These are phyloP conservation scores for Heracleum sosnowskyi DNA, from an alignment of 129 eudicot species.

Conservation along the genomic window DNA sequence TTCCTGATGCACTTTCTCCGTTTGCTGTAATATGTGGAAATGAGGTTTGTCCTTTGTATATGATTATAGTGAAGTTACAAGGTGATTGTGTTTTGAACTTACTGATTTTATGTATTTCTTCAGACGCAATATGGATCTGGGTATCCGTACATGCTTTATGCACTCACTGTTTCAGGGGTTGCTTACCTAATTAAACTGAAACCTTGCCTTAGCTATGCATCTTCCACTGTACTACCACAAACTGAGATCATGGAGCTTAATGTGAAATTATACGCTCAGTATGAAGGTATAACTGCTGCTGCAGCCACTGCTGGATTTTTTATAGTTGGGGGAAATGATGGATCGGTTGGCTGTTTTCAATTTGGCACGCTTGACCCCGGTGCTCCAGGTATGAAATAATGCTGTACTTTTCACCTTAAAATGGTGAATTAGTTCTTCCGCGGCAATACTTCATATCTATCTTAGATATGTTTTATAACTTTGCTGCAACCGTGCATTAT, in stretches of 20 bases:
- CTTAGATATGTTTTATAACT: background rate
- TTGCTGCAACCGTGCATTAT: background rate
- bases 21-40: slow-evolving; percentile 64
- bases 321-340: slow-evolving; percentile 71
- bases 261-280: slow-evolving; percentile 36
- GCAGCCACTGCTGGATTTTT: slow-evolving; percentile 64
- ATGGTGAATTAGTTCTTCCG: background rate
- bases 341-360: slow-evolving; percentile 61
- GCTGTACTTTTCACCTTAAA: background rate
- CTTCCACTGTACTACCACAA: slow-evolving; percentile 41
- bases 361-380: slow-evolving; percentile 62
- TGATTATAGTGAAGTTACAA: background rate
- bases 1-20: slow-evolving; percentile 52
- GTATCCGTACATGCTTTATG: slow-evolving; percentile 57
- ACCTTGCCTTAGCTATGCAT: slow-evolving; percentile 35
- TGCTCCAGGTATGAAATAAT: slow-evolving; percentile 48
- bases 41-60: slow-evolving; percentile 31
- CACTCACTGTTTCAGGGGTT: slow-evolving; percentile 53
- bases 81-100: slow-evolving; percentile 7
- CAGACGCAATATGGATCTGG: slow-evolving; percentile 42
- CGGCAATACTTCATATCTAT: background rate
- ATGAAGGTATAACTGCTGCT: slow-evolving; percentile 56
- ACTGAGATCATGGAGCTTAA: slow-evolving; percentile 53
- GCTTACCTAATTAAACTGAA: slow-evolving; percentile 59
- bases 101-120: slow-evolving; percentile 12